A percentile compares a stretch with the other conserved stretches of the same genome.
These are phyloP conservation scores for Triticum monococcum DNA, from an alignment of 176 grass and related monocot genomes.

Conservation along the genomic window DNA sequence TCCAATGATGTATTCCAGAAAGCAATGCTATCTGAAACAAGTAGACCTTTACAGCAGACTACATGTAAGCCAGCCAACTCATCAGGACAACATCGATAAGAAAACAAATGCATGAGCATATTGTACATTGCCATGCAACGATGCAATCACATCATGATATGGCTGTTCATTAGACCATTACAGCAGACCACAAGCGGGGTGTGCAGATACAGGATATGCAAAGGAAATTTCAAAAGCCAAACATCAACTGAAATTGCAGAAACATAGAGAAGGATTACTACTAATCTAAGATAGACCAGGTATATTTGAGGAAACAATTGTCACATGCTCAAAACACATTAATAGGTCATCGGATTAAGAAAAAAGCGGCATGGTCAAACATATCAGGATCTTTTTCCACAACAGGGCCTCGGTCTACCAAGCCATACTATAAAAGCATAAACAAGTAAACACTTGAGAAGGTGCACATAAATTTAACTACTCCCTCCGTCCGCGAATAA, in stretches of 20 bases:
- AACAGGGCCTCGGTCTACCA: not conserved
- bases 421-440: not conserved
- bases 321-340: conserved; percentile 5
- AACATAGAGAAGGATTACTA: not conserved
- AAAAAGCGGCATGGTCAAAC: not conserved
- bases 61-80: no score
- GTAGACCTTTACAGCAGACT: no score
- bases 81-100: no score
- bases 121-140: no score
- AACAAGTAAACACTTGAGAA: no score
- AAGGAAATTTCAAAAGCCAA: not conserved
- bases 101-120: no score
- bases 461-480: no score
- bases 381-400: not conserved
- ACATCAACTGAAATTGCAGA: not conserved
- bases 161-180: not conserved
- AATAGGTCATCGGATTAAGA: not conserved
- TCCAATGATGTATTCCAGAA: no score
- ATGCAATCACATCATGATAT: no score
- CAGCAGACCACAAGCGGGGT: not conserved
- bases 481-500: no score
- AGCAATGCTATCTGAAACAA: no score
- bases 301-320: not conserved
- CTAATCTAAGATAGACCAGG: not conserved
- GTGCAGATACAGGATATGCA: not conserved